Evolutionary conservation across 495 filamentous ascomycete genomes (phyloP).

Genomic region (Jackrogersella minutella): DNA sequence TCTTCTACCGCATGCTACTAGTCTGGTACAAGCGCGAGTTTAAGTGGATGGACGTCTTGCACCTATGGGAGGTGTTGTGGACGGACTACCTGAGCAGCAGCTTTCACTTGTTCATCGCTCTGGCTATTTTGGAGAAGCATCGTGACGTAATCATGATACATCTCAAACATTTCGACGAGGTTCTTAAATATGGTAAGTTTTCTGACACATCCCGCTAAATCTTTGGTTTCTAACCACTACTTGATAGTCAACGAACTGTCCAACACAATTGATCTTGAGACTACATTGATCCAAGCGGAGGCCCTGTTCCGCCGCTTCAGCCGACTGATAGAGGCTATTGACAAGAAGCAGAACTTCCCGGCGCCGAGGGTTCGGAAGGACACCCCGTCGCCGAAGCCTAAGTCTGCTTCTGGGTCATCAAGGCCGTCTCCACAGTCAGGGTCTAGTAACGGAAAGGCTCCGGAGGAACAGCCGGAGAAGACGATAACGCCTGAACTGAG

Average conservation of each 20-base stretch:
- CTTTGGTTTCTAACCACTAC: constrained; percentile 27
- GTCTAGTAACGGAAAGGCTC: constrained; percentile 42
- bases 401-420: constrained; percentile 15
- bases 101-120: constrained; percentile 93
- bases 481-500: constrained; percentile 86
- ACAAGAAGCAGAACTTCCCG: constrained; percentile 84
- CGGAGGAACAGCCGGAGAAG: constrained; percentile 56
- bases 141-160: constrained; percentile 93
- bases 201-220: not conserved
- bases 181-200: constrained; percentile 88
- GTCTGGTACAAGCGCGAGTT: constrained; percentile 99
- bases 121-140: constrained; percentile 97
- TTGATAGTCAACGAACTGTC: constrained; percentile 88
- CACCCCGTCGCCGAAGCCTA: constrained; percentile 24
- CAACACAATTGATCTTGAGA: constrained; percentile 86
- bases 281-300: constrained; percentile 86
- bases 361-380: constrained; percentile 56
- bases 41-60: constrained; percentile 82
- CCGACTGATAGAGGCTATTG: constrained; percentile 83
- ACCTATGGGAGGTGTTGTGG: constrained; percentile 94
- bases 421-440: constrained; percentile 10
- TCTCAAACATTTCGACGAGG: constrained; percentile 93
- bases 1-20: constrained; percentile 98
- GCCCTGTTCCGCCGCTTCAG: constrained; percentile 87
- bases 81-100: constrained; percentile 87